phyloP scores from a whole-genome alignment of 2,329 filamentous ascomycete species.

The Diaporthe sp. region DNA sequence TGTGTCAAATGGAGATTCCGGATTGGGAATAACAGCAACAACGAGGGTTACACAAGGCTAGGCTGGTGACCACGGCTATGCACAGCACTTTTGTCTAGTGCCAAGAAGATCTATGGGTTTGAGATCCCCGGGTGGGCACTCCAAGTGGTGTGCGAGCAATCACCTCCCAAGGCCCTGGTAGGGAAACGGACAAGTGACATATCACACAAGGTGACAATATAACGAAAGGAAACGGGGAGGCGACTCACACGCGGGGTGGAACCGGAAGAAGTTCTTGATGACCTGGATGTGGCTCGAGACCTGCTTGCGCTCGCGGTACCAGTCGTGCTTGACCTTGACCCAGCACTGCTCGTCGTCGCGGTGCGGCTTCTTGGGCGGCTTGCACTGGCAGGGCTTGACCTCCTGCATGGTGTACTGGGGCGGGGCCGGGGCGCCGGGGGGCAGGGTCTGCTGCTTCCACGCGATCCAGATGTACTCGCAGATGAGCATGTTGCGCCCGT shows the following conservation, averaged over 20 bases:
- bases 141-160: neutral
- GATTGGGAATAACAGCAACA: neutral
- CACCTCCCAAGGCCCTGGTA: neutral
- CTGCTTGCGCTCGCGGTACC: slow-evolving; percentile 66
- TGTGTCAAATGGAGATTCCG: neutral
- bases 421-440: slow-evolving; percentile 53
- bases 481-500: slow-evolving; percentile 79
- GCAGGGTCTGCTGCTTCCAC: slow-evolving; percentile 57
- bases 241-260: slow-evolving; percentile 73
- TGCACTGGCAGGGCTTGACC: slow-evolving; percentile 43
- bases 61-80: neutral
- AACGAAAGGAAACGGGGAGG: too few species aligned
- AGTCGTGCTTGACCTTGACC: slow-evolving; percentile 41
- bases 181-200: neutral
- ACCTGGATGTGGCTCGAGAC: slow-evolving; percentile 81
- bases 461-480: slow-evolving; percentile 75
- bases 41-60: neutral
- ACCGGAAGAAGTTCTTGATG: slow-evolving; percentile 75
- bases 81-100: slow-evolving; percentile 2
- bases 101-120: neutral
- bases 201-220: neutral
- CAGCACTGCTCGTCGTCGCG: slow-evolving; percentile 51
- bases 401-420: slow-evolving; percentile 62
- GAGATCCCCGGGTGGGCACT: neutral
- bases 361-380: slow-evolving; percentile 44